phyloP scores from a whole-genome alignment of 495 filamentous ascomycete species.

The Evansstolkia leycettana region DNA sequence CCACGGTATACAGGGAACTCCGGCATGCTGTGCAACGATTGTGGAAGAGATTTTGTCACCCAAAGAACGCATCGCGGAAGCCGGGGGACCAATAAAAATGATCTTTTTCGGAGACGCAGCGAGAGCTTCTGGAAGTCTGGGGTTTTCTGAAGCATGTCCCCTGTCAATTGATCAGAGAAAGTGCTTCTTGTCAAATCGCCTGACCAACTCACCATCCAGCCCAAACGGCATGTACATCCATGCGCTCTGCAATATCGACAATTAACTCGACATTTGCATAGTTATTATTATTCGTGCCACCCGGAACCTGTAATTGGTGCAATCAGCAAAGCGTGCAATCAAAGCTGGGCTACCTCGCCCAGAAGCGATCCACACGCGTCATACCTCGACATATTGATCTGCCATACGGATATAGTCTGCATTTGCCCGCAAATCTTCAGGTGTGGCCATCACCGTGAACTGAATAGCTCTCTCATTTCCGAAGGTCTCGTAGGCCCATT shows the following conservation, averaged over 20 bases:
- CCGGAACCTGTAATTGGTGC: conserved; percentile 49
- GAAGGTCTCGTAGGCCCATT: conserved; percentile 99
- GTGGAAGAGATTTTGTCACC: conserved; percentile 99
- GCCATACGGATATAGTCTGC: conserved; percentile 99
- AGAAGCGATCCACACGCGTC: conserved; percentile 3
- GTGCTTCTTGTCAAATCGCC: not conserved
- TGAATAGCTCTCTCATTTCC: conserved; percentile 97
- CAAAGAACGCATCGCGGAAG: conserved; percentile 95
- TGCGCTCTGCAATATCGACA: conserved; percentile 97
- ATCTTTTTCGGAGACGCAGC: conserved; percentile 96
- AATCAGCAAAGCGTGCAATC: too few relatives aligned
- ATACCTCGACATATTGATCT: conserved; percentile 96
- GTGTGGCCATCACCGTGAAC: conserved; percentile 99
- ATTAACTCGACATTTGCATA: conserved; percentile 99
- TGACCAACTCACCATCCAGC: conserved; percentile 71
- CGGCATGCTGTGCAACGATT: conserved; percentile 95
- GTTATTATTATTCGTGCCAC: conserved; percentile 99
- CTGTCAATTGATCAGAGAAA: conserved; percentile 24
- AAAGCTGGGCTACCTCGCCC: not conserved
- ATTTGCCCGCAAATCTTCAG: conserved; percentile 95
- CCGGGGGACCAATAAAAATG: conserved; percentile 95
- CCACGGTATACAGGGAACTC: conserved; percentile 97
- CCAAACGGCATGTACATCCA: conserved; percentile 97
- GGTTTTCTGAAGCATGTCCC: conserved; percentile 99
- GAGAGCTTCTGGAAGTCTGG: conserved; percentile 87